These are phyloP conservation scores for Parietaria judaica DNA, from an alignment of 306 rosid species.

Conservation along the genomic window DNA sequence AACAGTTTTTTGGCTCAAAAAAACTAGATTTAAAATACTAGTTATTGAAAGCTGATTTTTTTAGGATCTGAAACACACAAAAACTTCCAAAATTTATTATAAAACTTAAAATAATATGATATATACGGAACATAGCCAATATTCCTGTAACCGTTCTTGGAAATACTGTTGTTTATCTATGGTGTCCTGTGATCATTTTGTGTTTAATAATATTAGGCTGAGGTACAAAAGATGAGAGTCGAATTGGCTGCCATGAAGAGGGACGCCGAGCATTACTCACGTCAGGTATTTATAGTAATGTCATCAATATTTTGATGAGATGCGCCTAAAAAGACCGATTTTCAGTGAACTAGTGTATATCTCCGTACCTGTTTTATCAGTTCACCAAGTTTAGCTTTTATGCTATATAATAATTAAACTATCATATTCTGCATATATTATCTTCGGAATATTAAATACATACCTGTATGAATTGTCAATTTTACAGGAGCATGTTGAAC, in stretches of 20 bases:
- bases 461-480: conserved; percentile 24
- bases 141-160: background rate
- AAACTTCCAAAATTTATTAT: too few species aligned
- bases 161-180: conserved; percentile 7
- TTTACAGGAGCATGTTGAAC: conserved; percentile 90
- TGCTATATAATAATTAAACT: background rate
- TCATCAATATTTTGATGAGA: background rate
- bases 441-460: background rate
- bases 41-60: too few species aligned
- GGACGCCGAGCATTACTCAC: conserved; percentile 98
- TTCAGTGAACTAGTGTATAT: background rate
- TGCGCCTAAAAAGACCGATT: background rate
- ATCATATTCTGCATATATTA: background rate
- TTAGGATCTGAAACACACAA: too few species aligned
- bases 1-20: too few species aligned
- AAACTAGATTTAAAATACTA: too few species aligned
- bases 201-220: conserved; percentile 49
- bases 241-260: conserved; percentile 99
- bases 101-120: too few species aligned
- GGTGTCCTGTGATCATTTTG: conserved; percentile 12
- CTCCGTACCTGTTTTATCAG: background rate
- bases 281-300: conserved; percentile 51
- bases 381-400: background rate
- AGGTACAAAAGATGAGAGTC: conserved; percentile 86
- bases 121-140: too few species aligned